Evolutionary conservation across 2,329 filamentous ascomycete species (phyloP).

Genomic region (Pestalotiopsis sp.): DNA sequence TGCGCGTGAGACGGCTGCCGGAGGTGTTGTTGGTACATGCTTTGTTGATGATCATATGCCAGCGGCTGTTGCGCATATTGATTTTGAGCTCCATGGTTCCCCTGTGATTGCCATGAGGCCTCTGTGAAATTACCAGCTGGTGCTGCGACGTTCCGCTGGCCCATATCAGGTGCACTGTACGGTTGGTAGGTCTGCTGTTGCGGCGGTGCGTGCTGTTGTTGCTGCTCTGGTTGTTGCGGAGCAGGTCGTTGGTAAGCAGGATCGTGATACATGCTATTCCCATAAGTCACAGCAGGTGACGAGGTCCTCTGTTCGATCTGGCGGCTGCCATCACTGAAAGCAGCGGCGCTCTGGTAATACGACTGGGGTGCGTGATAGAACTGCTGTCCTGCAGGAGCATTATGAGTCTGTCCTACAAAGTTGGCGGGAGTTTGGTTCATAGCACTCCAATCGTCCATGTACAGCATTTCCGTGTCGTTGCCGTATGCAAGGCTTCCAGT

Average conservation of each 20-base stretch:
- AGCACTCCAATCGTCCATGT: background rate
- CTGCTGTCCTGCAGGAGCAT: background rate
- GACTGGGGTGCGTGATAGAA: conserved; percentile 2
- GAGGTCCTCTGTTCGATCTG: background rate
- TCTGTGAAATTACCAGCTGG: background rate
- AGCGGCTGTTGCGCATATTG: background rate
- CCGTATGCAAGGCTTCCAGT: background rate
- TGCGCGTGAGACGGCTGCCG: conserved; percentile 18
- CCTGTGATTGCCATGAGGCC: background rate
- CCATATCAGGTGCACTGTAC: background rate
- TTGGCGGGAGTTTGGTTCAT: background rate
- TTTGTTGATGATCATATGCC: background rate
- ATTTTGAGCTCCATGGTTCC: background rate
- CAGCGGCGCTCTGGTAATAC: background rate
- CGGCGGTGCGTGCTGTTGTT: conserved; percentile 15
- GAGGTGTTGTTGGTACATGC: conserved; percentile 11
- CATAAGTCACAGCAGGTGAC: background rate
- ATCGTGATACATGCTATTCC: background rate
- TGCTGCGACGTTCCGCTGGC: background rate
- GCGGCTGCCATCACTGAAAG: background rate
- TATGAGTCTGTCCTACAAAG: background rate
- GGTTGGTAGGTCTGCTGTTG: conserved; percentile 11
- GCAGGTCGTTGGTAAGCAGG: conserved; percentile 10
- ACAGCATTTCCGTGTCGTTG: background rate
- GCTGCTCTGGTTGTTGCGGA: conserved; percentile 24